Conservation (phyloP, 2,329 filamentous ascomycete species). For the Claviceps arundinis region DNA sequence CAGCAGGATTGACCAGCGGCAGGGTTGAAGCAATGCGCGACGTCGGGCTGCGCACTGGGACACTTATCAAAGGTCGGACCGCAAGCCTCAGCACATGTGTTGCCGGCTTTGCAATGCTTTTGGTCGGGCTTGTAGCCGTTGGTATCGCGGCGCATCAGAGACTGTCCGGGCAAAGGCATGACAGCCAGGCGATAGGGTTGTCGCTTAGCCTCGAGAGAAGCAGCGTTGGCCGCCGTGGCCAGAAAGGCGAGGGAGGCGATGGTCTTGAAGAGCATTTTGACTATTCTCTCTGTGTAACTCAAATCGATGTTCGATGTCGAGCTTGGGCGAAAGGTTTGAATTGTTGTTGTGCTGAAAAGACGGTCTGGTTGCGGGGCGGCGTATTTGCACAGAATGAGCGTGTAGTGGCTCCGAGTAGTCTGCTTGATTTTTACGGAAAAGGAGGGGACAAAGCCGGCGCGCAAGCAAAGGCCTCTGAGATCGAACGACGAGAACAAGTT, state of each 20-base stretch:
- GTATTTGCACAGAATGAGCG: slow-evolving; percentile 8
- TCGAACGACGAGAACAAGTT: background rate
- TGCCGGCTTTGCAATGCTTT: slow-evolving; percentile 33
- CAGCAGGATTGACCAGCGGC: slow-evolving; percentile 41
- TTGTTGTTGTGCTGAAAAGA: too few relatives aligned
- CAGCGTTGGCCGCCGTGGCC: slow-evolving; percentile 21
- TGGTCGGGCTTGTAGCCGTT: slow-evolving; percentile 36
- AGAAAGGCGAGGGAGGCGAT: slow-evolving; percentile 17
- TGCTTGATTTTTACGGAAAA: slow-evolving; percentile 1
- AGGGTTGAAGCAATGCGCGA: slow-evolving; percentile 47
- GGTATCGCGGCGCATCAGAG: slow-evolving; percentile 29
- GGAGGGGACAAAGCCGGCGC: background rate
- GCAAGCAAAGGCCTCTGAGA: slow-evolving; percentile 1
- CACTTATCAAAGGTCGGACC: slow-evolving; percentile 37
- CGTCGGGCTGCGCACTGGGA: slow-evolving; percentile 28
- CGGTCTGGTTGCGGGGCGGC: too few relatives aligned
- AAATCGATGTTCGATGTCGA: too few relatives aligned
- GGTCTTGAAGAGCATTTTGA: slow-evolving; percentile 24
- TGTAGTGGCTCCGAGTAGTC: background rate
- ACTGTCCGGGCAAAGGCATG: slow-evolving; percentile 24
- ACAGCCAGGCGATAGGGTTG: slow-evolving; percentile 25
- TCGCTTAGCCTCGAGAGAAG: slow-evolving; percentile 12
- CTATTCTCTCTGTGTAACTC: background rate
- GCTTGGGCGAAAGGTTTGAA: too few relatives aligned
- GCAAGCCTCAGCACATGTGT: slow-evolving; percentile 42